phyloP scores from a whole-genome alignment of 305 asterid species.

The Solanum hybrid region DNA sequence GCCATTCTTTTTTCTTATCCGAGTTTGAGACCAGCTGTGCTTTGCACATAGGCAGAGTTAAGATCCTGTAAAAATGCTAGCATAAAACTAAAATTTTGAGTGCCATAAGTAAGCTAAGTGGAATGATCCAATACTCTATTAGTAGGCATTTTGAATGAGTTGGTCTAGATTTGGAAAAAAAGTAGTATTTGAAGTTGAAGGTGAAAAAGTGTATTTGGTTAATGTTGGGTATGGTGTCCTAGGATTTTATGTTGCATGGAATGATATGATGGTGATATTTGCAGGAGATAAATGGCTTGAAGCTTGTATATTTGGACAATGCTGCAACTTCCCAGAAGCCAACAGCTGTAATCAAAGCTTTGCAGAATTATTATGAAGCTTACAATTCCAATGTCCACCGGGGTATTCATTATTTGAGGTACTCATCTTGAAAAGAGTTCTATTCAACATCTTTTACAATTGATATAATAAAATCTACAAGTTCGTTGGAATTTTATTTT shows the following conservation, averaged over 20 bases:
- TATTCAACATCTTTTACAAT: neutral
- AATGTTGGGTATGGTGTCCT: neutral
- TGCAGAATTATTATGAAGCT: conserved; percentile 56
- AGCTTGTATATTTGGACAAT: conserved; percentile 90
- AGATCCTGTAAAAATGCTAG: neutral
- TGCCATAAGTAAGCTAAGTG: neutral
- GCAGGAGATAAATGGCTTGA: conserved; percentile 84
- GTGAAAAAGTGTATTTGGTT: neutral
- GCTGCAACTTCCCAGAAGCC: conserved; percentile 99
- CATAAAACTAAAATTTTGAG: neutral
- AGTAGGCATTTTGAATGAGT: neutral
- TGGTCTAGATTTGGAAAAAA: neutral
- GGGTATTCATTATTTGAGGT: conserved; percentile 93
- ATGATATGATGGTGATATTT: neutral
- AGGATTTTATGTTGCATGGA: neutral
- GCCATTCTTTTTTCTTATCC: neutral
- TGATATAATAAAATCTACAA: neutral
- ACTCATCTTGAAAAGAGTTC: neutral
- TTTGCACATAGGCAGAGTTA: neutral
- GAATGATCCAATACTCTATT: neutral
- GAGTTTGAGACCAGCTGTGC: neutral
- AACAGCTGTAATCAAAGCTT: conserved; percentile 50
- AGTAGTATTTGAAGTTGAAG: neutral
- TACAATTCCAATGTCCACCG: conserved; percentile 95
- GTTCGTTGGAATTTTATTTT: neutral